Evolutionary conservation across 345 rosid genomes (phyloP).

Genomic region (Iberis pinnata): DNA sequence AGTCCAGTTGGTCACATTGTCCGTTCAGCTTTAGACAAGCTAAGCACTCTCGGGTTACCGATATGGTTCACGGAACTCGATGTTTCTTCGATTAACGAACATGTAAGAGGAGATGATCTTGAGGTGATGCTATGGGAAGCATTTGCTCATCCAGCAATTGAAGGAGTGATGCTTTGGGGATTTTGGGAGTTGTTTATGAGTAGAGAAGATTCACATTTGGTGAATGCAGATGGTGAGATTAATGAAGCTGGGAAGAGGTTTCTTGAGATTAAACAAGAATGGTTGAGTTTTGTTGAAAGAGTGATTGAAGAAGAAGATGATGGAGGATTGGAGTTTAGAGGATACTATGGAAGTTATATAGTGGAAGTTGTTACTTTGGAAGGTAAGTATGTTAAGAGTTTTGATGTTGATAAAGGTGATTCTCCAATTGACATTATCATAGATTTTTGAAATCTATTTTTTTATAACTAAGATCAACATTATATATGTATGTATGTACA

Average conservation of each 20-base stretch:
- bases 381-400: constrained; percentile 40
- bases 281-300: constrained; percentile 55
- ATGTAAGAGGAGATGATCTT: constrained; percentile 81
- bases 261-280: constrained; percentile 62
- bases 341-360: constrained; percentile 69
- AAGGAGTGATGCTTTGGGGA: constrained; percentile 97
- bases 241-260: constrained; percentile 74
- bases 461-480: background rate
- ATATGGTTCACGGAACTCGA: constrained; percentile 97
- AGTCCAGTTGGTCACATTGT: constrained; percentile 74
- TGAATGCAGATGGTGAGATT: constrained; percentile 82
- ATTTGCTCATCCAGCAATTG: constrained; percentile 83
- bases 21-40: constrained; percentile 59
- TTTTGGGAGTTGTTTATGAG: constrained; percentile 97
- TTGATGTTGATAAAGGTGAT: constrained; percentile 58
- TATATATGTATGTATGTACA: too few relatives aligned
- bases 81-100: constrained; percentile 71
- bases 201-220: constrained; percentile 66
- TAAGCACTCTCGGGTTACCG: constrained; percentile 72
- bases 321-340: constrained; percentile 58
- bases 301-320: constrained; percentile 37
- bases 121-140: constrained; percentile 95
- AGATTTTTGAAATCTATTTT: constrained; percentile 29
- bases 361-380: constrained; percentile 39
- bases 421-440: constrained; percentile 49